Conservation (phyloP, 2,329 filamentous ascomycete species). For the Ophiostoma angusticollis region DNA sequence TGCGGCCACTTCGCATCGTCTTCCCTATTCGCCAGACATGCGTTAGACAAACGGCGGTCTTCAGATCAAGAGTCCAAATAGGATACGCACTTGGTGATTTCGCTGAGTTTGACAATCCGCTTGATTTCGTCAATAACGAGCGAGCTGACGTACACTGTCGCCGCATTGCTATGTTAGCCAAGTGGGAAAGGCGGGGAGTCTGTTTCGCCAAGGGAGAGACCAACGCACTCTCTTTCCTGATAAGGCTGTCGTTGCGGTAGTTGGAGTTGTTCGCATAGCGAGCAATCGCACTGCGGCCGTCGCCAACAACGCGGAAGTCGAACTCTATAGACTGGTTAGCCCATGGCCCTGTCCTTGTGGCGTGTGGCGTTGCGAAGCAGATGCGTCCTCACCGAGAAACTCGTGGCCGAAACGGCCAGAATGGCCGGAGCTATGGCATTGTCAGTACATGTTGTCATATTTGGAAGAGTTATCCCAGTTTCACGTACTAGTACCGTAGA, state of each 20-base stretch:
- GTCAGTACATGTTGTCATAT: slow-evolving; percentile 2
- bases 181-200: too few species aligned
- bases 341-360: too few species aligned
- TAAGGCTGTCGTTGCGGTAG: slow-evolving; percentile 95
- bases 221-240: slow-evolving; percentile 91
- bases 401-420: slow-evolving; percentile 96
- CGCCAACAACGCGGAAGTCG: slow-evolving; percentile 83
- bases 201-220: too few species aligned
- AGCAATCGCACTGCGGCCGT: slow-evolving; percentile 84
- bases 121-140: slow-evolving; percentile 88
- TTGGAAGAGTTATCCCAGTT: neutral
- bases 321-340: slow-evolving; percentile 53
- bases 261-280: slow-evolving; percentile 99
- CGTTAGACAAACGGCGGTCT: neutral
- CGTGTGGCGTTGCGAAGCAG: too few species aligned
- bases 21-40: slow-evolving; percentile 49
- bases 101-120: slow-evolving; percentile 90
- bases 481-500: slow-evolving; percentile 83
- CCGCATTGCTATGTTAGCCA: slow-evolving; percentile 2
- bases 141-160: slow-evolving; percentile 84
- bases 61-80: neutral
- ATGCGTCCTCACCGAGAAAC: slow-evolving; percentile 97
- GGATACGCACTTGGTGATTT: slow-evolving; percentile 75
- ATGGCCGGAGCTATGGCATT: slow-evolving; percentile 66
- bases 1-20: slow-evolving; percentile 97